These are phyloP conservation scores for Chenopodium formosanum DNA, from an alignment of 148 eudicot species.

Conservation along the genomic window DNA sequence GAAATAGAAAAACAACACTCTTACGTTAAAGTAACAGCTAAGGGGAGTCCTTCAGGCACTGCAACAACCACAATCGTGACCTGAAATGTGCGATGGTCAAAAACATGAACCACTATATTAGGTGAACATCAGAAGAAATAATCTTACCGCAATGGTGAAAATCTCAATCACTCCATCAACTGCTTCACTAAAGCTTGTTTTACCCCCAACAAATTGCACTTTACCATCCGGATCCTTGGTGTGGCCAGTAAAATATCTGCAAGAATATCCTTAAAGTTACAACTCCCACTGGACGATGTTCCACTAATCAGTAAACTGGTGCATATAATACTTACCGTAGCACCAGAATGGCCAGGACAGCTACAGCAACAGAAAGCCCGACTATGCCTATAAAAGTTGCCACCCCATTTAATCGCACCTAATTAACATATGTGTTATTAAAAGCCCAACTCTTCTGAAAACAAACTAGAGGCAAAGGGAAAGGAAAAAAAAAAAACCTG, in stretches of 20 bases:
- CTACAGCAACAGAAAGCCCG: constrained; percentile 78
- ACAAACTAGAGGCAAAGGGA: not conserved
- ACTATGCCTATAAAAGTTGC: constrained; percentile 91
- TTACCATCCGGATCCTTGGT: constrained; percentile 61
- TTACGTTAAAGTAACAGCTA: constrained; percentile 94
- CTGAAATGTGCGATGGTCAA: constrained; percentile 40
- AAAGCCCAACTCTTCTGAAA: constrained; percentile 1
- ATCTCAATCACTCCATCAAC: constrained; percentile 62
- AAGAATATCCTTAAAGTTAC: constrained; percentile 9
- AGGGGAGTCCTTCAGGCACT: constrained; percentile 94
- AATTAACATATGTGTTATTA: constrained; percentile 13
- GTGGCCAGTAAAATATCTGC: constrained; percentile 73
- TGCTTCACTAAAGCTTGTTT: constrained; percentile 52
- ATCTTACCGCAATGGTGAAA: constrained; percentile 73
- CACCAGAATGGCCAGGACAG: constrained; percentile 61
- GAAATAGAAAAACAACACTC: constrained; percentile 20
- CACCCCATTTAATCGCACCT: constrained; percentile 92
- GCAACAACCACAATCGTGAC: constrained; percentile 98
- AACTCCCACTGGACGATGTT: not conserved
- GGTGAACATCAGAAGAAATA: constrained; percentile 4
- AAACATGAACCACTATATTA: not conserved
- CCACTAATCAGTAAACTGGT: not conserved
- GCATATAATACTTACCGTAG: constrained; percentile 45
- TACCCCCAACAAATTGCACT: constrained; percentile 56
- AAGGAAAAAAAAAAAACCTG: constrained; percentile 46